Base-by-base conservation (phyloP, 1,139 yeast genomes). In the Zygoascus meyerae region DNA sequence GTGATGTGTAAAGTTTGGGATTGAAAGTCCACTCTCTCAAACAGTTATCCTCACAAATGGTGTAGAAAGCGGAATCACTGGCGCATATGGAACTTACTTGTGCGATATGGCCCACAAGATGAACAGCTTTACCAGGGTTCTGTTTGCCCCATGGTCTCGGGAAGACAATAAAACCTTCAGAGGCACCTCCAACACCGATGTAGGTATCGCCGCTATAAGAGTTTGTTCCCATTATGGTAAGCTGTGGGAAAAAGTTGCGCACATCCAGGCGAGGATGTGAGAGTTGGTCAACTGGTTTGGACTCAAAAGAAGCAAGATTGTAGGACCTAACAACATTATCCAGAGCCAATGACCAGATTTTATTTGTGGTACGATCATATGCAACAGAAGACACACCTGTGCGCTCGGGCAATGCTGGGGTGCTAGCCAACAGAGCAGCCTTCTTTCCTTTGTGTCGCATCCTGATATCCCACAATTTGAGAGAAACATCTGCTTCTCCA, bases 381-480 rank as follows among this genome's bases (percentile, higher is more conserved):
- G 50, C 54, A 2, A 61, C 34, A 8, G 59, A 51, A 9, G 55
- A 52, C 8, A 52, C 47, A 10, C 59, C 56, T 44, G 15, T n/a
- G 9, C 29, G 32, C n/a, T 28, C 15, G 9, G 30, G 32, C 30
- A 16, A 8, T 9, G 26, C 26, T 21, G 34, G 37, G 14, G 41
- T 38, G 11, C 26, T 29, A 9, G 33, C 32, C 5, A 38, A 9
- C 16, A 38, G 33, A 11, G 33, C 41, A 12, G 34, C 32, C 39
- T 18, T 7, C 26, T 41, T 31, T 17, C 28, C 17, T 9, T 30
- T 34, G 29, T 33, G 40, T 29, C 48, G 42, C 12, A 34, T 42
- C n/a, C 63, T 50, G 30, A 56, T 31, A 39, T 59, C 63, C 63
- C 63, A 59, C 32, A 58, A 48, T 45, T 58, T 58, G 7, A 57